Evolutionary conservation across 306 rosid species (phyloP), one percentile per base, ranked within the genome.

Genomic region (Fragaria nilgerrensis): DNA sequence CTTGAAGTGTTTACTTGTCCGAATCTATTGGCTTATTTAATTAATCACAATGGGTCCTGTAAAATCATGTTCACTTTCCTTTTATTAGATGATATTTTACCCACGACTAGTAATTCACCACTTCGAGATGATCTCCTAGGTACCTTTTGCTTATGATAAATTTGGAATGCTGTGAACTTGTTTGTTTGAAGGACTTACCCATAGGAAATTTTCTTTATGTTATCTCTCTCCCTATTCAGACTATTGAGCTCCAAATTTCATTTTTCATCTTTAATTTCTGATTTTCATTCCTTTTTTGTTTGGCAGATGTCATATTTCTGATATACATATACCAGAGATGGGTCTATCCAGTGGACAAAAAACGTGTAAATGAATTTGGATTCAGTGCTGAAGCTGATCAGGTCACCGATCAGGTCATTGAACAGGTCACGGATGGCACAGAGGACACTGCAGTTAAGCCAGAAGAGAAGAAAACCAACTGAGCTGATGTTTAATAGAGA

Each of bases 401-500:
- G 68, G 68, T 63, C 43, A 16, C 44, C 41, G 41, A 62, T 62
- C 43, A 62, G 41, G 68, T 62, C 39, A 62, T 29, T 41, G 91
- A 84, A 36, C 87, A 79, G 84, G 84, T 17, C 34, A 77, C 82
- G 2, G 88, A 72, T 39, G 75, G 85, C 68, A 82, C 90, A 3
- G 82, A 20, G 37, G 77, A 37, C 23, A 75, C 69, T 27, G 84
- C 89, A 43, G 76, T 90, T 20, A 83, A 81, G 75, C 97, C 89
- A 78, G 96, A 89, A 7, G 97, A 92, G 81, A 94, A 94, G 96
- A 94, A 94, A 83, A 94, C 98, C 74, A 94, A 94, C 50, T 94
- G 82, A 89, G 78, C 78, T 78, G 79, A 82, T 80, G 85, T 72
- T 83, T 58, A 63, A 72, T 44, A 76, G 77, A 75, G 62, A 39